Base-by-base conservation (phyloP, 208 protist species). In the Trypanosoma congolense region DNA sequence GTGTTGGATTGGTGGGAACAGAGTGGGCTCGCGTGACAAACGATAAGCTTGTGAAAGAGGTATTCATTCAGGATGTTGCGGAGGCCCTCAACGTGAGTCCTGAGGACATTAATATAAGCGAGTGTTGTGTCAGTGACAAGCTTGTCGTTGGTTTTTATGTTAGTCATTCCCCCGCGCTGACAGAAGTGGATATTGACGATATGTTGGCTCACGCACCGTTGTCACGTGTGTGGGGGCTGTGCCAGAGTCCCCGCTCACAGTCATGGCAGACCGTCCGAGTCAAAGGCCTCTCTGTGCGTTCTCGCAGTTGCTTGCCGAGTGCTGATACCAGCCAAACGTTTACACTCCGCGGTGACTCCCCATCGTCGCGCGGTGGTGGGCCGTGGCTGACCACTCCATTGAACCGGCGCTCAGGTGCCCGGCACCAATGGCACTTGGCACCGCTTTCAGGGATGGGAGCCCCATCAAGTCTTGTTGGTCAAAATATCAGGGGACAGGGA, bases 1-100 rank as follows among this genome's bases (percentile, higher is more conserved):
- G 81, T 35, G 70, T 89, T 2, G 81, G 81, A 19, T 89, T 89
- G 49, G 71, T 84, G 2, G 81, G 81, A 19, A 54, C 63, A 26
- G 71, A 83, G 42, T 84, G 81, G 81, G 33, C 56, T 6, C 35
- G 60, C 0, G 52, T 81, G n/a, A 41, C 70, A 2, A 38, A 63
- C n/a, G 51, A 58, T 5, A 60, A 75, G 9, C 48, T 44, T 44
- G 75, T 89, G 49, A 67, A 36, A 36, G 46, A 51, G 16, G 71
- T 61, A 2, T 89, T 89, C 53, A 58, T 67, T 33, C 51, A 61
- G 26, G 81, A 89, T 45, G 73, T 73, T 30, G 73, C 72, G 22
- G 55, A 61, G 12, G 71, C 66, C 1, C 72, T 89, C 0, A 18
- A 51, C 25, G 42, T 84, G 5, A 44, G 41, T 5, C 61, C 56